A percentile compares a stretch with the other conserved stretches of the same genome.
These are phyloP conservation scores for Cucurbita maxima DNA, from an alignment of 306 rosid species.

Conservation along the genomic window DNA sequence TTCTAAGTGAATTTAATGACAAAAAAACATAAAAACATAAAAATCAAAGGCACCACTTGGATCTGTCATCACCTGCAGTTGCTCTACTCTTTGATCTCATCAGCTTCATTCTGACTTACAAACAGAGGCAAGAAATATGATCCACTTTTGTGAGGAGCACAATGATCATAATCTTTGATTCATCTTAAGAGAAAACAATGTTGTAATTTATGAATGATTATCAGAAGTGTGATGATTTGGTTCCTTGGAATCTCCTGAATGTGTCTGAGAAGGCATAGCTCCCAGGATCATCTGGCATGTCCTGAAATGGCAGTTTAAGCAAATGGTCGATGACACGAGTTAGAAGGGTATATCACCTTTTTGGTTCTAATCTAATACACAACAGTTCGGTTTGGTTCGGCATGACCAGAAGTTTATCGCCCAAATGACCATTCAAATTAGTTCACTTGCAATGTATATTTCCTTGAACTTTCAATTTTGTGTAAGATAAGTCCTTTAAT, in stretches of 20 bases:
- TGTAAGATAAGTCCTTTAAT: too few species aligned
- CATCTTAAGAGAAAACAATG: slow-evolving; percentile 9
- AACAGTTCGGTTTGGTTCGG: neutral
- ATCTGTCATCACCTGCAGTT: neutral
- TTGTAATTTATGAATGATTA: slow-evolving; percentile 17
- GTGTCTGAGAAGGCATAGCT: slow-evolving; percentile 23
- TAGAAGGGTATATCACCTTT: neutral
- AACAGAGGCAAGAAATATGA: neutral
- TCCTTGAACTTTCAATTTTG: too few species aligned
- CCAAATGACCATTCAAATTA: neutral
- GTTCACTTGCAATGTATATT: neutral
- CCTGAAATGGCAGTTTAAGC: slow-evolving; percentile 32
- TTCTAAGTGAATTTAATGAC: neutral
- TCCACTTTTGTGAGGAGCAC: slow-evolving; percentile 5
- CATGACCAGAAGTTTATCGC: neutral
- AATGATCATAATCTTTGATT: slow-evolving; percentile 3
- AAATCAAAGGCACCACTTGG: neutral
- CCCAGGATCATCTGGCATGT: slow-evolving; percentile 28
- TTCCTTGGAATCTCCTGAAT: slow-evolving; percentile 24
- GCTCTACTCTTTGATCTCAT: neutral
- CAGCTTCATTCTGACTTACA: neutral
- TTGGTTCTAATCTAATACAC: neutral
- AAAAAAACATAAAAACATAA: neutral
- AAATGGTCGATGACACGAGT: neutral
- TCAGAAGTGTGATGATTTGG: slow-evolving; percentile 24